Evolutionary conservation across 176 grass and related monocot species (phyloP).

Genomic region (Carex myosuroides): DNA sequence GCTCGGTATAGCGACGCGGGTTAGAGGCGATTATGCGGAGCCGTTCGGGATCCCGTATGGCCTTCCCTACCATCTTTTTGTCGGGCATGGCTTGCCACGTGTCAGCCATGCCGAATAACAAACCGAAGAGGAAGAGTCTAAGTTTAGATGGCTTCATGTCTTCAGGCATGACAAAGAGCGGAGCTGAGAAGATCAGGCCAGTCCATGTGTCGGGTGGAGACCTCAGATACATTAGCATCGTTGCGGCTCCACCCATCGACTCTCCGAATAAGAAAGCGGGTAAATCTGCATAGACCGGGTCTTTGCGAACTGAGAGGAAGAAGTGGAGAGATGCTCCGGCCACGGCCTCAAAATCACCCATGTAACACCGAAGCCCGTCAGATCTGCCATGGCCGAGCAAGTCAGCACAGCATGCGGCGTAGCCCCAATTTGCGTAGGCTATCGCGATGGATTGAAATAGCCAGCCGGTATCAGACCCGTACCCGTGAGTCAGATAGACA

Average conservation of each 20-base stretch:
- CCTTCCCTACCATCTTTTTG: conserved; percentile 47
- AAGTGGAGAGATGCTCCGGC: conserved; percentile 45
- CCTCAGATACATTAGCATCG: conserved; percentile 51
- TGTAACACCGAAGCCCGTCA: conserved; percentile 61
- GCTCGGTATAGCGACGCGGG: conserved; percentile 29
- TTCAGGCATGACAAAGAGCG: conserved; percentile 54
- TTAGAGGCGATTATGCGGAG: conserved; percentile 41
- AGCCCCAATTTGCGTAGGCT: conserved; percentile 49
- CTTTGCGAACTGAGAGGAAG: conserved; percentile 47
- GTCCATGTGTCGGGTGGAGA: conserved; percentile 41
- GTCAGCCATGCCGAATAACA: conserved; percentile 64
- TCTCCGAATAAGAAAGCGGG: conserved; percentile 64
- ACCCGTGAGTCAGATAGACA: conserved; percentile 57
- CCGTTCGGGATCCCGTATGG: conserved; percentile 27
- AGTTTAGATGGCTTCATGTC: conserved; percentile 51
- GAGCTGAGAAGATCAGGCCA: conserved; percentile 54
- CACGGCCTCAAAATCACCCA: conserved; percentile 57
- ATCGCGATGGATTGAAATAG: conserved; percentile 60
- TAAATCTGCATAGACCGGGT: conserved; percentile 18
- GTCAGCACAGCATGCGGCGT: conserved; percentile 62
- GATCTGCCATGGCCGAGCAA: conserved; percentile 64
- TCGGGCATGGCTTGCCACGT: conserved; percentile 56
- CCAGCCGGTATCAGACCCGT: conserved; percentile 64
- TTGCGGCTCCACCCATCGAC: conserved; percentile 67
- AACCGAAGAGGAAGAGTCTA: conserved; percentile 56